Evolutionary conservation across 169 alveolate species (phyloP).

Genomic region (Plasmodium malariae): DNA sequence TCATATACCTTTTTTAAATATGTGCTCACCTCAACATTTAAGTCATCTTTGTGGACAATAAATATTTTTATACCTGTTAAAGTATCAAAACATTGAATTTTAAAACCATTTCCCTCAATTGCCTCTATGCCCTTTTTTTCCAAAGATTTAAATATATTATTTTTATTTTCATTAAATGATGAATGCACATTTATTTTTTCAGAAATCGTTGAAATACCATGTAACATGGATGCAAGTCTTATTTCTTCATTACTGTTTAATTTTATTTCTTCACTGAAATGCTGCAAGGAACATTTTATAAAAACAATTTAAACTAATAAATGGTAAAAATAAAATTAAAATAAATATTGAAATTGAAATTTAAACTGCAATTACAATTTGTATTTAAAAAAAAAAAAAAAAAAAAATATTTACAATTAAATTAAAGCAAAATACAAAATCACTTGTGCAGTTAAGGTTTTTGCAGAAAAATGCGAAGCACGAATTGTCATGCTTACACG

Average conservation of each 20-base stretch:
- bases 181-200: slow-evolving; percentile 88
- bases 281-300: slow-evolving; percentile 79
- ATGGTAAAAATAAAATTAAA: not conserved
- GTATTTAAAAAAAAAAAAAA: not conserved
- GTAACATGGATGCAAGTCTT: slow-evolving; percentile 95
- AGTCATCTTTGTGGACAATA: slow-evolving; percentile 78
- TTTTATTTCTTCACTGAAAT: slow-evolving; percentile 88
- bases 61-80: slow-evolving; percentile 88
- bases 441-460: no score
- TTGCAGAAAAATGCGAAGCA: no score
- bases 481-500: no score
- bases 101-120: slow-evolving; percentile 91
- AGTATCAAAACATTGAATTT: slow-evolving; percentile 92
- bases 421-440: not conserved
- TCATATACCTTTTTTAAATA: slow-evolving; percentile 91
- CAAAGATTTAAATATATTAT: slow-evolving; percentile 67
- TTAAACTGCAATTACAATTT: not conserved
- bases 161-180: slow-evolving; percentile 60
- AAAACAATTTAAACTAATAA: not conserved
- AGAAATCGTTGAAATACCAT: slow-evolving; percentile 94
- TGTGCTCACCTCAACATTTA: slow-evolving; percentile 78
- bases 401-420: not conserved
- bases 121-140: slow-evolving; percentile 89
- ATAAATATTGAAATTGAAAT: not conserved
- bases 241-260: slow-evolving; percentile 93